Evolutionary conservation across 768 basidiomycete genomes (phyloP), one percentile per base, ranked within the genome.

Genomic region (Boletus subparvulus): DNA sequence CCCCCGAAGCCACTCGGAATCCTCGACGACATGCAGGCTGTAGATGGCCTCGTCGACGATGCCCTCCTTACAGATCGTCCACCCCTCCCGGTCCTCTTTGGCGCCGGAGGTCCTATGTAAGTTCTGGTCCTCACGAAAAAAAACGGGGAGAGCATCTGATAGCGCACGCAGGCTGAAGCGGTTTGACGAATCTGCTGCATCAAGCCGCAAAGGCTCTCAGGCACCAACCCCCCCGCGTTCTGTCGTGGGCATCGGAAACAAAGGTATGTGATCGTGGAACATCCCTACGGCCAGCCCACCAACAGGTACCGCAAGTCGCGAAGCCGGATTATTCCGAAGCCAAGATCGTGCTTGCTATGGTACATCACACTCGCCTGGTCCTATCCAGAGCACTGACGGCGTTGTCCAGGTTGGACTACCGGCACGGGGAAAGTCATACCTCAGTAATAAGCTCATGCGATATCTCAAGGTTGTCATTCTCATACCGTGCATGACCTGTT

Each of bases 311-410:
- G 19, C 46, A 44, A 94, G 92, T 96, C 46, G 89, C 91, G 52
- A 98, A 96, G 72, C 97, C 97, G 6, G 97, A 99, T 68, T 98
- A 98, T 65, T 97, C 94, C 4, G 95, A 98, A 69, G 92, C 93
- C 37, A 99, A 98, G 82, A 97, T 99, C 61, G 94, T 99, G 8
- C 83, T 98, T 12, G 96, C 96, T 3, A 98, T 98, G 92, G 96
- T 94, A 50, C 47, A 74, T 55, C 14, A 24, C 53, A 17, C 32
- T 54, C 37, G 4, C 36, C 16, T 41, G 26, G 42, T 32, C 21
- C 48, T 54, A 40, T 41, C 17, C 44, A 21, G 32, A 50, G 17
- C 24, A 14, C 43, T 54, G 39, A 55, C 17, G 24, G 9, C 26
- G 16, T 48, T 19, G 30, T 48, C 28, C 62, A 95, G 93, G 94